Evolutionary conservation across 345 rosid genomes (phyloP), one percentile per base, ranked within the genome.

Genomic region (Eucalyptus erythrocorys): DNA sequence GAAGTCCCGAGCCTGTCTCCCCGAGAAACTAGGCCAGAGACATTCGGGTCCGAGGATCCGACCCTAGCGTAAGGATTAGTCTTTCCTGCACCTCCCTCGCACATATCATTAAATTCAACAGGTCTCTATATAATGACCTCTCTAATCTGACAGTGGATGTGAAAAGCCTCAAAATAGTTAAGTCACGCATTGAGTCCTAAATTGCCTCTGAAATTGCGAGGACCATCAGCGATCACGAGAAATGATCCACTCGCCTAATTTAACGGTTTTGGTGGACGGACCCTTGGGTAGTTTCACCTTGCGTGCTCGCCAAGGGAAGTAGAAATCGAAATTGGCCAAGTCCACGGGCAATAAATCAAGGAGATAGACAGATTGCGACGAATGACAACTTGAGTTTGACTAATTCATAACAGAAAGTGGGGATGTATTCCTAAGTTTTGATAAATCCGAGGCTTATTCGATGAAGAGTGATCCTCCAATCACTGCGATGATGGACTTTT

Each of bases 91-190:
- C 22, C 43, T 17, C 13, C 7, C 43, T 37, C 26, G 1, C 13
- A 10, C 40, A 12, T 24, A 19, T 32, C 79, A 7, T 19, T 12
- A 34, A 6, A 32, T 34, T 51, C 6, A 34, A 17, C 5, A 4
- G 13, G 11, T 10, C 9, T 4, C 13, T 9, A 3, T 8, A 34
- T 17, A 17, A 3, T 22, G 13, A 71, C 24, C 24, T 5, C 2
- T 34, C 2, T 17, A 19, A 10, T 71, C 2, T 1, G 3, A 2
- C 6, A 1, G 1, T 37, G 43, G 40, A 34, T 10, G 26, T 2
- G 26, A 34, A 17, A 19, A 34, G n/a, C 12, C 21, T 51, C 13
- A 13, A 71, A 9, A 3, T 10, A 37, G 10, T 22, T 9, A 9
- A 71, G 24, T 71, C 7, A 0, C 4, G 13, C 3, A 34, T 9